Base-by-base conservation (phyloP, 495 filamentous ascomycete genomes). In the Xylaria cubensis region DNA sequence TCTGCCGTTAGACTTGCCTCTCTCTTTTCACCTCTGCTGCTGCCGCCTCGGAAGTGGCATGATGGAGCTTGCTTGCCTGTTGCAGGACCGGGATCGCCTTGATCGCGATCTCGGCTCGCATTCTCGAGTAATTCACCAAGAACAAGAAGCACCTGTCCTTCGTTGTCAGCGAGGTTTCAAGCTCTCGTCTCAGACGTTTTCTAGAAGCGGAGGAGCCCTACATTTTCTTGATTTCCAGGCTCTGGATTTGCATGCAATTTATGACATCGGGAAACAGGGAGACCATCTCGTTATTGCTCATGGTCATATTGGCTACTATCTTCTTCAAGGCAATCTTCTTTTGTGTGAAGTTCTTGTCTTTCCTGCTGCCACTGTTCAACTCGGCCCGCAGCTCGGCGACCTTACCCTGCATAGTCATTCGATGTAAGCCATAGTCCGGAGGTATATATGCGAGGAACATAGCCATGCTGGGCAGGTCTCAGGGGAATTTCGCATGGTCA, bases 231-330 rank as follows among this genome's bases (percentile, higher is more conserved):
- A 99, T 98, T 85, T 99, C 96, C 79, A 98, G 84, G 74, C 92
- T 95, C 56, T 91, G 92, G 68, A 98, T 92, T 70, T 92, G 90
- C 96, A 99, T 99, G 85, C 94, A 97, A 64, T 85, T 90, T 75
- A 98, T 91, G 48, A 99, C 91, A 80, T 99, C 96, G 32, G 97
- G 94, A 75, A 99, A 99, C 71, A 99, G 84, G 29, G 92, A 94
- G 65, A 98, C 92, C 96, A 99, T 99, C 82, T 99, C 96, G 77
- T 99, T 99, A 82, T 98, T 99, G 88, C 94, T 97, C 96, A 98
- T 98, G 68, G 96, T 98, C 96, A 99, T 98, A 79, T 98, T 99
- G 75, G 96, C 96, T 77, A 99, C 96, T 74, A 99, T 98, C 87
- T 98, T 98, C 90, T 99, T 99, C 64, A 99, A 87, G 39, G 96